These are phyloP conservation scores for Coemansia sp. DNA, from an alignment of 192 early-diverging fungal species.

Conservation along the genomic window DNA sequence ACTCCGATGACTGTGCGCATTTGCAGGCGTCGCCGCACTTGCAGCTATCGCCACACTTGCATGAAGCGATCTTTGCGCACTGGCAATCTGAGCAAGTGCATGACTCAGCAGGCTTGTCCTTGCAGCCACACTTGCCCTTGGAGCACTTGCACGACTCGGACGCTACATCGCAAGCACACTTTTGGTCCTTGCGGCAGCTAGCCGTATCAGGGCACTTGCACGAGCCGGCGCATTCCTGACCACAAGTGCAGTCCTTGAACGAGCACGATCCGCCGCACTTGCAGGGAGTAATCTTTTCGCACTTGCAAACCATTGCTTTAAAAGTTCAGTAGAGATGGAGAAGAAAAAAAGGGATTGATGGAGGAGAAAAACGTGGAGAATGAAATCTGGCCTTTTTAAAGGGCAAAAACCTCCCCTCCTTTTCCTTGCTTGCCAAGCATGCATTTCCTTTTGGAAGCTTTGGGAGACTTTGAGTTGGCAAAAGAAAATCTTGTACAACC, in stretches of 20 bases:
- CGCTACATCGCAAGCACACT: slow-evolving; percentile 25
- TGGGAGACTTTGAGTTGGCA: not conserved
- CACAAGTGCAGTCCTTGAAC: slow-evolving; percentile 18
- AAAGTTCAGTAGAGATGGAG: not conserved
- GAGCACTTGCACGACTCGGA: slow-evolving; percentile 25
- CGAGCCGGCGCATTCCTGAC: slow-evolving; percentile 15
- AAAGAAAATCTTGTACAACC: not conserved
- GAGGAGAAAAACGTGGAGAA: not conserved
- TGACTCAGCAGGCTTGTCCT: slow-evolving; percentile 9
- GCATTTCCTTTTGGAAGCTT: too few relatives aligned
- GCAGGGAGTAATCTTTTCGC: slow-evolving; percentile 22
- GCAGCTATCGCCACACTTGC: slow-evolving; percentile 26
- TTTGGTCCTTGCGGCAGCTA: slow-evolving; percentile 16
- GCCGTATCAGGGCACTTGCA: slow-evolving; percentile 23
- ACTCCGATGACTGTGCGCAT: not conserved
- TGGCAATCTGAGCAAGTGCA: slow-evolving; percentile 24
- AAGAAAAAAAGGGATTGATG: not conserved
- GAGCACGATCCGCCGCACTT: slow-evolving; percentile 26
- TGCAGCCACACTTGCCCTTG: slow-evolving; percentile 6
- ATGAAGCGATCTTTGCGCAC: slow-evolving; percentile 18
- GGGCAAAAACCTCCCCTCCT: too few relatives aligned
- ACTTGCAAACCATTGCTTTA: slow-evolving; percentile 14
- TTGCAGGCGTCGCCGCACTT: slow-evolving; percentile 13
- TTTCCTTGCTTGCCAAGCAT: too few relatives aligned
- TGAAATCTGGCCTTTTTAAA: not conserved